Base-by-base conservation (phyloP, 768 basidiomycete genomes). In the Phaeotremella skinneri region DNA sequence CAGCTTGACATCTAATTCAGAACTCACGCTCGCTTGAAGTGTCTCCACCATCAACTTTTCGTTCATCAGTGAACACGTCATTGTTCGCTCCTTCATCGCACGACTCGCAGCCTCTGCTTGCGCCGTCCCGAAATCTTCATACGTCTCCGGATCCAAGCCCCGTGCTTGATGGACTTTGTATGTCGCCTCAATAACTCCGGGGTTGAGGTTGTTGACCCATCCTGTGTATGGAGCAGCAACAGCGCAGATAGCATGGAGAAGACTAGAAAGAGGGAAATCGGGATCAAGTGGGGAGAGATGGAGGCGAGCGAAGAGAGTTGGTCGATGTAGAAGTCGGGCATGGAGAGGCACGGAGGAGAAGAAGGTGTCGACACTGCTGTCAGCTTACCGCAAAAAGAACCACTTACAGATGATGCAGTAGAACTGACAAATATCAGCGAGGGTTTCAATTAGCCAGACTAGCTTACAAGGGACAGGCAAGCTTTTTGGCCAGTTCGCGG, bases 221-320 rank as follows among this genome's bases (percentile, higher is more conserved):
- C 85, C 84, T 1, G 87, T 89, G 64, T 89, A 89, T 23, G 86
- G 78, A 56, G 88, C 86, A 14, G 87, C 86, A 32, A 86, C 80
- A 1, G 89, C 90, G 75, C 89, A 90, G 51, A 93, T 88, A 20
- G 89, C 88, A 70, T 93, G 90, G 0, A 93, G 81, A 39, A 91
- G 77, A 6, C 85, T 81, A 4, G 82, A 71, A 30, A 82, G 80
- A 5, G 90, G 90, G 67, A 90, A 93, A 57, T 85, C 83, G 3
- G 85, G 82, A 63, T 89, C 86, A 23, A 79, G 81, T 0, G 87
- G 86, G 0, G 87, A 83, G 3, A 89, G 78, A 0, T 82, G 77
- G 42, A 91, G 81, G 0, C 84, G 80, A 11, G 82, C 78, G 74
- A 89, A 79, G 66, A 91, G 89, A 25, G 81, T 83, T 0, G 84